phyloP scores from a whole-genome alignment of 768 basidiomycete genomes.

The Boletus subparvulus region DNA sequence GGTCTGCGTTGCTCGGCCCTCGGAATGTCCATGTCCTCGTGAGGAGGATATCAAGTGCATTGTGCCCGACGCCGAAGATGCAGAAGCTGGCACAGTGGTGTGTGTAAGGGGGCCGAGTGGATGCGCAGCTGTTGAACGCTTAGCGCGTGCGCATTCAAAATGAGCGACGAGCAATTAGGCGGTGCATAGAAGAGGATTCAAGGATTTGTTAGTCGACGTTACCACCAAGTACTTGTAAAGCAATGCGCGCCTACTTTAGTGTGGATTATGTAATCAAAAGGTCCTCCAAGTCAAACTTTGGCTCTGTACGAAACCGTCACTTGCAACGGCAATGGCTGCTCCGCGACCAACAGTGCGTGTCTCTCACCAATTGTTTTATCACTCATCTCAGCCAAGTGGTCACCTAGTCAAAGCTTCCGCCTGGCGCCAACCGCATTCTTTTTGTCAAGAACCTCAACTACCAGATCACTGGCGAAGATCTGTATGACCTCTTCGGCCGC shows the following conservation, averaged over 20 bases:
- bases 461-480: slow-evolving; percentile 87
- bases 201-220: not conserved
- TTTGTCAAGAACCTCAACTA: slow-evolving; percentile 95
- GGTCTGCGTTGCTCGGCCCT: slow-evolving; percentile 51
- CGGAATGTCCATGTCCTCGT: slow-evolving; percentile 79
- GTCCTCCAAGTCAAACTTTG: not conserved
- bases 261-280: slow-evolving; percentile 20
- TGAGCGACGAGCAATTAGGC: slow-evolving; percentile 1
- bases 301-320: slow-evolving; percentile 6
- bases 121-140: slow-evolving; percentile 59
- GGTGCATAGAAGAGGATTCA: not conserved
- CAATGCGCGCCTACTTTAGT: not conserved
- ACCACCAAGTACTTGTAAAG: not conserved
- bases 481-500: slow-evolving; percentile 96
- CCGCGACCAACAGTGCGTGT: slow-evolving; percentile 62
- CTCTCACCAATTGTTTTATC: not conserved
- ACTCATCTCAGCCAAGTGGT: not conserved
- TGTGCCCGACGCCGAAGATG: slow-evolving; percentile 58
- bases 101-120: slow-evolving; percentile 68
- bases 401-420: slow-evolving; percentile 77
- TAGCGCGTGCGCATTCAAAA: slow-evolving; percentile 28
- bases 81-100: slow-evolving; percentile 57
- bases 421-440: slow-evolving; percentile 87
- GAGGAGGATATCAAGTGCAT: slow-evolving; percentile 74
- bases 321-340: slow-evolving; percentile 51